Evolutionary conservation across 1,139 yeast species (phyloP), one percentile per base, ranked within the genome.

Genomic region (Suhomyces bokatorum): DNA sequence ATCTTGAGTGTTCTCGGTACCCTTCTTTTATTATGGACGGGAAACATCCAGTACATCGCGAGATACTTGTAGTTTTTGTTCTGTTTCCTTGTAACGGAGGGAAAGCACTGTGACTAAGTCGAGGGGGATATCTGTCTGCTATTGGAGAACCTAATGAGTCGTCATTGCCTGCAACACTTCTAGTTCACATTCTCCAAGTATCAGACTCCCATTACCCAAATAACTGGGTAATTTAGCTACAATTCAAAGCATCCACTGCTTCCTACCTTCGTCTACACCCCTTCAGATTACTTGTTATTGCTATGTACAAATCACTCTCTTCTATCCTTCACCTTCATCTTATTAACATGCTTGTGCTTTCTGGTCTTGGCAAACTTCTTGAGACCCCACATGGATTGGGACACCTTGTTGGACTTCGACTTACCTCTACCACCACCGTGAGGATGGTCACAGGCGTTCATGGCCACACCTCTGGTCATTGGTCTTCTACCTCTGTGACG

Each of bases 361-460:
- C 99, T 85, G 29, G 99, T 93, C 81, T 90, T 91, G 73, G 83
- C 91, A 47, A 89, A 87, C 68, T 93, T 95, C 80, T 91, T 91
- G 55, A 85, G 85, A 62, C 99, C 99, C 97, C 98, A 93, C 70
- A 95, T 95, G 48, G 97, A 87, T 75, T 87, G 90, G 12, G 98
- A 87, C 44, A 87, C 79, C 74, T 89, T 91, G 70, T 91, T 91
- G 53, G 96, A 88, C 82, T 95, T 93, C 48, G 96, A 87, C 69
- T 93, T 95, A 80, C 99, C 99, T 79, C 99, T 86, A 73, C 99
- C 99, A 85, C 99, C 99, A 78, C 99, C 99, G 62, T 90, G 95
- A 55, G 99, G 99, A 75, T 93, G 99, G 69, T 93, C 98, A 63
- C 84, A 82, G 50, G 95, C 95, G 70, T 93, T 93, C 97, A 89